Percentiles rank a stretch among this genome's conserved stretches.
Evolutionary conservation across 345 rosid genomes (phyloP).

Genomic region (Populus pruinosa): DNA sequence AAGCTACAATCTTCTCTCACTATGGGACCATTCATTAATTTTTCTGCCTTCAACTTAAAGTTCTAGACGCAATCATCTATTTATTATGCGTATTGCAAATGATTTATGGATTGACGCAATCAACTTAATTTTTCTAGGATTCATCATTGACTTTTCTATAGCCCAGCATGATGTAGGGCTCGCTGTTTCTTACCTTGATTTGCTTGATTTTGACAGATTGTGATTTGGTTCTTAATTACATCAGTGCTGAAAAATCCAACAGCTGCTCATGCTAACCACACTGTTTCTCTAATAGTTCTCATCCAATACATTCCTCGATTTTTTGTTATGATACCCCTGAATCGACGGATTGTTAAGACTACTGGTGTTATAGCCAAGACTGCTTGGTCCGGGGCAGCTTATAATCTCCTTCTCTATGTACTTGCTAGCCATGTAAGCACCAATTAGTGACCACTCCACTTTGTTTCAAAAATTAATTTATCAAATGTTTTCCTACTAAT

Average conservation of each 20-base stretch:
- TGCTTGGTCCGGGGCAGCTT: conserved; percentile 88
- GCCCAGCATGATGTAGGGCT: too few species aligned
- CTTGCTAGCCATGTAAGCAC: conserved; percentile 75
- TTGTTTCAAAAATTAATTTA: neutral
- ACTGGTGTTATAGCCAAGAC: conserved; percentile 82
- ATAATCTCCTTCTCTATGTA: conserved; percentile 66
- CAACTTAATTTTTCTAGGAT: too few species aligned
- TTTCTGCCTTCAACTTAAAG: too few species aligned
- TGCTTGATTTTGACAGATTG: conserved; percentile 40
- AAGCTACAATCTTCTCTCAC: too few species aligned
- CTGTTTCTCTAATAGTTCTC: conserved; percentile 67
- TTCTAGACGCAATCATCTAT: too few species aligned
- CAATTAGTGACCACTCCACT: too few species aligned
- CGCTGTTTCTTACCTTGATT: neutral
- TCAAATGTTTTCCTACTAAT: neutral
- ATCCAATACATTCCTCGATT: conserved; percentile 77
- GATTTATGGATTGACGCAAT: too few species aligned
- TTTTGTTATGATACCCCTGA: conserved; percentile 63
- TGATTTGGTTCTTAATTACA: conserved; percentile 78
- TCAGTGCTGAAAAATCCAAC: conserved; percentile 31
- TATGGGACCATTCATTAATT: too few species aligned
- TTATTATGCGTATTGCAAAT: too few species aligned
- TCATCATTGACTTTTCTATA: too few species aligned
- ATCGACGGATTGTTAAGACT: conserved; percentile 69
- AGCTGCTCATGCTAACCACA: conserved; percentile 58